Conservation (phyloP, 2,329 filamentous ascomycete genomes). For the Pseudocercospora crystallina region DNA sequence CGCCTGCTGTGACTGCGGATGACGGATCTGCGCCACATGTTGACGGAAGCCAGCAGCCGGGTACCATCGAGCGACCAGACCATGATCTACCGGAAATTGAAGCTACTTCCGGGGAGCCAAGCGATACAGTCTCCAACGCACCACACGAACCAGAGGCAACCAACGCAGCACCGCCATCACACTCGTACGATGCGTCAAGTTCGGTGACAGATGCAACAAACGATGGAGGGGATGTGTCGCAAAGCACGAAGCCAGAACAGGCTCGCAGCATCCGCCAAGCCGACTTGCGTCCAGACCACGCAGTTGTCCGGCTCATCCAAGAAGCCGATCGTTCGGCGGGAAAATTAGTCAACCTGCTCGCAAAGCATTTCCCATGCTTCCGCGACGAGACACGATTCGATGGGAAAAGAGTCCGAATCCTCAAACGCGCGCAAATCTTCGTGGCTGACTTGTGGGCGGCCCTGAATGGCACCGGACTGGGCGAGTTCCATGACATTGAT, state of each 20-base stretch:
- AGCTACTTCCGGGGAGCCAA: conserved; percentile 6
- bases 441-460: conserved; percentile 97
- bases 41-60: not conserved
- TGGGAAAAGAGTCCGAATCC: conserved; percentile 71
- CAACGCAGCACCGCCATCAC: not conserved
- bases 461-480: conserved; percentile 78
- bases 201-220: not conserved
- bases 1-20: not conserved
- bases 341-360: conserved; percentile 79
- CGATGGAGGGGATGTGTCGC: not conserved
- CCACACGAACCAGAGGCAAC: not conserved
- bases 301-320: conserved; percentile 70
- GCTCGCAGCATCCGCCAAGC: not conserved
- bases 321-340: conserved; percentile 78
- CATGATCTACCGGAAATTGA: conserved; percentile 17
- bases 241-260: not conserved
- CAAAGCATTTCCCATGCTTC: conserved; percentile 80
- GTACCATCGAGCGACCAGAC: not conserved
- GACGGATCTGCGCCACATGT: not conserved
- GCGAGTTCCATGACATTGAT: conserved; percentile 84
- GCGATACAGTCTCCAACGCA: conserved; percentile 4
- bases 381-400: conserved; percentile 77
- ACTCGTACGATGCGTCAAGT: not conserved
- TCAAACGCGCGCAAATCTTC: conserved; percentile 94
- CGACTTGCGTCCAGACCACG: conserved; percentile 36